These are phyloP conservation scores for Ophiostoma ips DNA, from an alignment of 2,329 filamentous ascomycete genomes.

Conservation along the genomic window DNA sequence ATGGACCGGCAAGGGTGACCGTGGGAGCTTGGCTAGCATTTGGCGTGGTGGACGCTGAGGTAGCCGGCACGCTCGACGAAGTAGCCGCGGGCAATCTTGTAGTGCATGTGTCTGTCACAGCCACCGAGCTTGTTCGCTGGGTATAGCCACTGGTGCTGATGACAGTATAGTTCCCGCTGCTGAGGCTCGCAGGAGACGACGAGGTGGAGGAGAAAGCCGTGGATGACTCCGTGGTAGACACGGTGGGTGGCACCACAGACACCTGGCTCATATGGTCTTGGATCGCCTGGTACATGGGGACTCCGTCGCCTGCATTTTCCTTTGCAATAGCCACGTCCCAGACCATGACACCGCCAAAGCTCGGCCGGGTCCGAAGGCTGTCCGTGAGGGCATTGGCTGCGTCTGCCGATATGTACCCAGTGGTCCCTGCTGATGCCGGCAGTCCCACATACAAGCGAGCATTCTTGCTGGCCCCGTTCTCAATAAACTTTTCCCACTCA, in stretches of 20 bases:
- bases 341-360: slow-evolving; percentile 4
- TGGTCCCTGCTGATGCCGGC: background rate
- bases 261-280: background rate
- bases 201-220: background rate
- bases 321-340: background rate
- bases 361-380: background rate
- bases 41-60: background rate
- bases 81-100: background rate
- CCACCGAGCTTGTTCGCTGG: background rate
- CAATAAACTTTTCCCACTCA: background rate
- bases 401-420: background rate
- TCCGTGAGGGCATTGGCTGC: slow-evolving; percentile 1
- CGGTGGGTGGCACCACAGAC: background rate
- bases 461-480: background rate
- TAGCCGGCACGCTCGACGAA: background rate
- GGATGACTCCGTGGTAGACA: background rate
- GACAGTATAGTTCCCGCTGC: background rate
- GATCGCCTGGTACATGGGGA: background rate
- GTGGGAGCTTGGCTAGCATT: background rate
- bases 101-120: background rate
- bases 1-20: background rate
- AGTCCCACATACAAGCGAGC: slow-evolving; percentile 3
- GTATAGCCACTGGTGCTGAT: background rate
- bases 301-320: background rate
- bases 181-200: background rate